Percentiles rank a stretch among this genome's conserved stretches.
Conservation (phyloP, 768 basidiomycete genomes). For the Lactarius hatsudake region DNA sequence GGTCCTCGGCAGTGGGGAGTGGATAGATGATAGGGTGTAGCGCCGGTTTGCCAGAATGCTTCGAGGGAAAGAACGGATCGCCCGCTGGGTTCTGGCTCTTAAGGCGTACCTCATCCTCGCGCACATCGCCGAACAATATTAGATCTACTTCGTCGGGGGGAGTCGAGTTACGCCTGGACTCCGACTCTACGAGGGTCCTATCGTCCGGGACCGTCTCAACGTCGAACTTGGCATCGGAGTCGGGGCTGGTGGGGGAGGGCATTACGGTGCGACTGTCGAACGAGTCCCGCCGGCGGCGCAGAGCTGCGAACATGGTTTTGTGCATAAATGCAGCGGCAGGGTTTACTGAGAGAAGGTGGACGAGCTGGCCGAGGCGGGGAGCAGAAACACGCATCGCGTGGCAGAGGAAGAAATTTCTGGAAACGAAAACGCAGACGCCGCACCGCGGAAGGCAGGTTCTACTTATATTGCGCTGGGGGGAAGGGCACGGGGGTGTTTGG, state of each 20-base stretch:
- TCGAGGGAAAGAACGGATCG: not conserved
- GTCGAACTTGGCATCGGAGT: slow-evolving; percentile 2
- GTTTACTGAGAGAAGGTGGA: slow-evolving; percentile 14
- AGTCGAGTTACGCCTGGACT: slow-evolving; percentile 2
- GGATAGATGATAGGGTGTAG: slow-evolving; percentile 21
- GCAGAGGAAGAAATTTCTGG: slow-evolving; percentile 8
- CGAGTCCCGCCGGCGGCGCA: slow-evolving; percentile 7
- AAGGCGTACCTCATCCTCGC: not conserved
- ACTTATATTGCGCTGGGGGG: slow-evolving; percentile 14
- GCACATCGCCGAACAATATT: not conserved
- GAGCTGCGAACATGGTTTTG: slow-evolving; percentile 4
- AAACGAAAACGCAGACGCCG: slow-evolving; percentile 16
- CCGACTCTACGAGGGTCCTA: slow-evolving; percentile 16
- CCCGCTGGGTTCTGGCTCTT: not conserved
- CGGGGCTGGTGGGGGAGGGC: slow-evolving; percentile 2
- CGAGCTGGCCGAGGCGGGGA: slow-evolving; percentile 14
- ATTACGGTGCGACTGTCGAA: not conserved
- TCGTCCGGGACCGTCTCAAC: slow-evolving; percentile 17
- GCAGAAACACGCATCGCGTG: slow-evolving; percentile 24
- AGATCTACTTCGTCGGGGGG: slow-evolving; percentile 5
- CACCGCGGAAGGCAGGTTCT: slow-evolving; percentile 10
- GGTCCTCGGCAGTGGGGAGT: slow-evolving; percentile 13
- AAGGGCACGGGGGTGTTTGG: slow-evolving; percentile 17
- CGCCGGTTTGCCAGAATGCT: not conserved
- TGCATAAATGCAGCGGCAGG: slow-evolving; percentile 1